Evolutionary conservation across 345 rosid species (phyloP), one percentile per base, ranked within the genome.

Genomic region (Arabidopsis suecica): DNA sequence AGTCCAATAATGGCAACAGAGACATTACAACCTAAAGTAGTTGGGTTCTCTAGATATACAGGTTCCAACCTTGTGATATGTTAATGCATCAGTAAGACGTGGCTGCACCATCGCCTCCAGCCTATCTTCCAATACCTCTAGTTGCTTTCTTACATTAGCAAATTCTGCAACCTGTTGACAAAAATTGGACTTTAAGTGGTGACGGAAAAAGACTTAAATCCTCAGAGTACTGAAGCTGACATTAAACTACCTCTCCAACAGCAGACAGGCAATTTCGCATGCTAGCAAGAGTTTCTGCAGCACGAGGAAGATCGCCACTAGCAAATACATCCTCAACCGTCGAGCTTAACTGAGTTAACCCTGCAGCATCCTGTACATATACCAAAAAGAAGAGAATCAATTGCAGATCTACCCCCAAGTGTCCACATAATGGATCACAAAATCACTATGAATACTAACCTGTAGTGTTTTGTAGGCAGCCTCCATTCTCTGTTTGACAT

Each of bases 241-340:
- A 60, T 42, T 22, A 50, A 61, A 65, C 58, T 75, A 91, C 99
- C 97, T 95, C 99, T 14, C 99, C 99, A 12, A 95, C 97, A 61
- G 98, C 99, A 77, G 99, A 89, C 79, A 95, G 76, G 81, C 99
- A 95, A 83, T 90, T 97, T 83, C 94, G 89, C 99, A 95, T 95
- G 82, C 89, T 92, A 67, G 99, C 94, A 89, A 95, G 86, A 68
- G 99, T 95, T 79, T 95, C 98, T 12, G 99, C 99, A 48, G 99
- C 99, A 33, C 90, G 92, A 62, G 98, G 96, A 86, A 95, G 97
- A 83, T 95, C 99, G 3, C 99, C 97, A 11, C 97, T 92, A 41
- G 96, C 91, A 79, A 95, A 95, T 12, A 95, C 97, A 85, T 90
- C 98, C 85, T 95, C 99, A 44, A 95, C 99, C 0, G 98, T 95